Percentiles rank a stretch among this genome's conserved stretches.
Evolutionary conservation across 2,329 filamentous ascomycete genomes (phyloP).

Genomic region (Fusarium nanum): DNA sequence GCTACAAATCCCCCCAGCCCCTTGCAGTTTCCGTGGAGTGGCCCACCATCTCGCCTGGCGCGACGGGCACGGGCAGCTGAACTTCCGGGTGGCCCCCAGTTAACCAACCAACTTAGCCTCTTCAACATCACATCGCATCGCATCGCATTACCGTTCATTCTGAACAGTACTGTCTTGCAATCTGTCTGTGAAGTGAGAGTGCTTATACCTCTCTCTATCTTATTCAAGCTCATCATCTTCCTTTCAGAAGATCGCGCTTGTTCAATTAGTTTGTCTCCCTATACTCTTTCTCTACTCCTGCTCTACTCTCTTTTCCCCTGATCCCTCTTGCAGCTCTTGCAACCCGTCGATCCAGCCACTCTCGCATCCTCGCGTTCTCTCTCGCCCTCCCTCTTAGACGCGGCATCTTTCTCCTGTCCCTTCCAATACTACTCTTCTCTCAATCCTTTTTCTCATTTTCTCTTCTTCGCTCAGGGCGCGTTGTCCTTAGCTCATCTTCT

Average conservation of each 20-base stretch:
- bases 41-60: constrained; percentile 35
- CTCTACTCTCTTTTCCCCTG: constrained; percentile 38
- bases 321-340: constrained; percentile 33
- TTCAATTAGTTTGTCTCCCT: constrained; percentile 53
- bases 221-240: constrained; percentile 39
- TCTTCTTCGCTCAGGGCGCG: constrained; percentile 28
- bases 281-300: constrained; percentile 42
- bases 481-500: constrained; percentile 34
- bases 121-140: constrained; percentile 44
- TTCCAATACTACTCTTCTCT: constrained; percentile 17
- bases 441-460: constrained; percentile 23
- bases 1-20: background rate
- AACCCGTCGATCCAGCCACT: constrained; percentile 39
- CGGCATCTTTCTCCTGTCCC: constrained; percentile 24
- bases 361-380: constrained; percentile 45
- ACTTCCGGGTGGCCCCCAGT: constrained; percentile 33
- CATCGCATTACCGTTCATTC: constrained; percentile 35
- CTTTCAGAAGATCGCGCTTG: constrained; percentile 44
- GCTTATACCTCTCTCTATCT: constrained; percentile 33
- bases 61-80: constrained; percentile 27
- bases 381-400: constrained; percentile 33
- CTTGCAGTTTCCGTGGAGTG: constrained; percentile 2
- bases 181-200: constrained; percentile 38
- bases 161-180: constrained; percentile 7
- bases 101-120: constrained; percentile 47